Conservation (phyloP, 2,329 filamentous ascomycete genomes). For the Bipolaris sorokiniana region DNA sequence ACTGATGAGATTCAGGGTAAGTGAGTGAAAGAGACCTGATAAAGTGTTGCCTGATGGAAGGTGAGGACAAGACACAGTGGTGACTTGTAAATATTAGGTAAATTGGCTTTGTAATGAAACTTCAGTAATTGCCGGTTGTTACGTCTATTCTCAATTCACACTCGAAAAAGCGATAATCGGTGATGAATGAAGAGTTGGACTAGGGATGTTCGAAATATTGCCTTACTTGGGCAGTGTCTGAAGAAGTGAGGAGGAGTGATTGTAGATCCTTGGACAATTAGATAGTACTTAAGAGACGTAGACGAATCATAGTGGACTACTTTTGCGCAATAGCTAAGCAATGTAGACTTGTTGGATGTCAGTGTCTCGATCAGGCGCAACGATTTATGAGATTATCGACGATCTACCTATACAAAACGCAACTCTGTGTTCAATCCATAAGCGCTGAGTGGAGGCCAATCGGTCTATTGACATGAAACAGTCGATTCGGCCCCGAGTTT, state of each 20-base stretch:
- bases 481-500: not conserved
- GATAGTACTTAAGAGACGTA: too few relatives aligned
- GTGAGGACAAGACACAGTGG: not conserved
- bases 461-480: not conserved
- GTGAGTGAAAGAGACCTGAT: not conserved
- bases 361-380: too few relatives aligned
- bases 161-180: not conserved
- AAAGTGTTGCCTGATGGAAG: not conserved
- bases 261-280: too few relatives aligned
- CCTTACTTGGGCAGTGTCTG: too few relatives aligned
- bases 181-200: not conserved
- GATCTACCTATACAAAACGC: not conserved
- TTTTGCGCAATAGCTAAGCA: too few relatives aligned
- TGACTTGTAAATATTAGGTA: not conserved
- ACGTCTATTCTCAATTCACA: not conserved
- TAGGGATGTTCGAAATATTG: not conserved
- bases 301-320: too few relatives aligned
- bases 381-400: not conserved
- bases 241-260: too few relatives aligned
- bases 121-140: not conserved
- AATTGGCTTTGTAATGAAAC: not conserved
- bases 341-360: too few relatives aligned
- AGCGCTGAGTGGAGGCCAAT: not conserved
- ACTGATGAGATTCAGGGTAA: not conserved
- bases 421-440: not conserved